Base-by-base conservation (phyloP, 495 filamentous ascomycete species). In the Neurospora intermedia region DNA sequence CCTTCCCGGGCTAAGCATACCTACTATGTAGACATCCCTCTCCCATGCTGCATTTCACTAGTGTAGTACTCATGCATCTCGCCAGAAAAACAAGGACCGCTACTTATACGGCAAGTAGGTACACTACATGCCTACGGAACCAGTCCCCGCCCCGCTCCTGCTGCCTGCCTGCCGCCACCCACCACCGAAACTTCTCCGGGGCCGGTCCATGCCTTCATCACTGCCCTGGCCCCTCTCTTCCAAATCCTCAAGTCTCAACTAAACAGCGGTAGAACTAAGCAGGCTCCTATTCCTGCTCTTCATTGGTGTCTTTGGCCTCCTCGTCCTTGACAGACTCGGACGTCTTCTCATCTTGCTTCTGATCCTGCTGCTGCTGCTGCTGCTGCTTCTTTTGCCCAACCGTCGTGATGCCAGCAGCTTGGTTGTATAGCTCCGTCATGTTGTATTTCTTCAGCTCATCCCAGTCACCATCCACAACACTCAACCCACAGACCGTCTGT, bases 401-500 rank as follows among this genome's bases (percentile, higher is more conserved):
- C 54, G 54, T 3, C 27, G 54, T 66, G 54, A 66, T 66, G 7
- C 54, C 54, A 66, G 54, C 27, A 1, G 79, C 79, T 48, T 78
- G 74, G 10, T 75, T 73, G 59, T 85, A 86, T 16, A 86, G 79
- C 73, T 85, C 84, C 10, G 83, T 81, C 31, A 86, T 76, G 75
- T 86, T 86, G 71, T 83, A 86, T 46, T 79, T 78, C 77, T 83
- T 85, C 72, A 86, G 79, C 38, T 79, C 78, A 16, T 86, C 83
- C 84, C 84, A 86, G 54, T 85, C 84, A n/a, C 82, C 78, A 18
- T 82, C 83, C n/a, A 86, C 85, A 41, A 86, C 85, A 39, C 82
- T 84, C 78, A 86, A 83, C 5, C 83, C 81, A 70, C 81, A 83
- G 23, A 82, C 81, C 23, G 77, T 81, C 84, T 86, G 62, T 42